These are phyloP conservation scores for Salinomyces thailandicus DNA, from an alignment of 2,329 filamentous ascomycete genomes.

Conservation along the genomic window DNA sequence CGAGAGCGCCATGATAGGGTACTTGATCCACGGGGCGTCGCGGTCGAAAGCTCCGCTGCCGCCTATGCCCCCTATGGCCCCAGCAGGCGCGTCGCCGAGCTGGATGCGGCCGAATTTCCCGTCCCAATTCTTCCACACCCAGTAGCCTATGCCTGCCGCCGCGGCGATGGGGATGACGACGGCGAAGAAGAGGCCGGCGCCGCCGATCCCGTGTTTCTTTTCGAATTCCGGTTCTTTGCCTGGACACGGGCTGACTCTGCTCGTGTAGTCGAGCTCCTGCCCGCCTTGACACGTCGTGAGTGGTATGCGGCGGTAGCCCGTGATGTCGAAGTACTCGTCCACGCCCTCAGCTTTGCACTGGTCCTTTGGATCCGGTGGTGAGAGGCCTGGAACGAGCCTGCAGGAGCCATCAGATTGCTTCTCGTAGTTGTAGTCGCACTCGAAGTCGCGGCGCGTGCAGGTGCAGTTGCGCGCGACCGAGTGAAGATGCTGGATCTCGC, in stretches of 20 bases:
- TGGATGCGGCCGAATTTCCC: slow-evolving; percentile 83
- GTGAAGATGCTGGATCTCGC: slow-evolving; percentile 55
- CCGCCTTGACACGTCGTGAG: slow-evolving; percentile 79
- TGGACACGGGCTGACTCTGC: slow-evolving; percentile 54
- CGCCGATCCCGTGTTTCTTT: slow-evolving; percentile 59
- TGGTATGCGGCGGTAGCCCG: slow-evolving; percentile 81
- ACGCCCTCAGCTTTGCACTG: slow-evolving; percentile 57
- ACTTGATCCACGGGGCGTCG: slow-evolving; percentile 67
- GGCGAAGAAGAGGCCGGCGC: slow-evolving; percentile 72
- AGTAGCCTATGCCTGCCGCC: slow-evolving; percentile 69
- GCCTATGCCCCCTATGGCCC: slow-evolving; percentile 9
- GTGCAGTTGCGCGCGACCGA: slow-evolving; percentile 63
- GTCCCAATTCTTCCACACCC: slow-evolving; percentile 73
- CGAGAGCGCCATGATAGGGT: slow-evolving; percentile 48
- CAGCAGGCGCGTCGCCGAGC: slow-evolving; percentile 49
- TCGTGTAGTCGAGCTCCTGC: slow-evolving; percentile 58
- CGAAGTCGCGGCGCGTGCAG: slow-evolving; percentile 77
- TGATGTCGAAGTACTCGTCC: slow-evolving; percentile 72
- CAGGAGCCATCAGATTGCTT: slow-evolving; percentile 68
- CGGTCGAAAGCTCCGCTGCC: slow-evolving; percentile 46
- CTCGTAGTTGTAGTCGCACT: slow-evolving; percentile 96
- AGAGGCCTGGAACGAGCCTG: slow-evolving; percentile 60
- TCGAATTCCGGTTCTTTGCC: slow-evolving; percentile 75
- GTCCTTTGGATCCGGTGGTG: slow-evolving; percentile 49
- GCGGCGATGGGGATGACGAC: slow-evolving; percentile 63